These are phyloP conservation scores for Rhizopogon sp. DNA, from an alignment of 768 basidiomycete species.

Conservation along the genomic window DNA sequence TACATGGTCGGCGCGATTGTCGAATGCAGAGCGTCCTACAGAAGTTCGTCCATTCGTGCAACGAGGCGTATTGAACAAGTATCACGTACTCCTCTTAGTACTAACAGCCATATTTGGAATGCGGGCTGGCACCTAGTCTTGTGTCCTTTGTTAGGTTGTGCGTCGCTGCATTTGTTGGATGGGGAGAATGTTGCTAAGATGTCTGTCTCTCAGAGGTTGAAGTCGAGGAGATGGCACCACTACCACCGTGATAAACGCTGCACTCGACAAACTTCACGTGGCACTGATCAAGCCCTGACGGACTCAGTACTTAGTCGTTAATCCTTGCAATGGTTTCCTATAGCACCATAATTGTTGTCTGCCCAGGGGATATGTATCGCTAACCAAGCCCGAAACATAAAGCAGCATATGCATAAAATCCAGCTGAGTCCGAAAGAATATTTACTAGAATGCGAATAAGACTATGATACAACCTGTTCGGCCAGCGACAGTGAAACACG, in stretches of 20 bases:
- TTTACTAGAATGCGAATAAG: background rate
- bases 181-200: no score
- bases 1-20: background rate
- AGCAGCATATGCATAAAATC: background rate
- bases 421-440: background rate
- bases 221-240: no score
- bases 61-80: background rate
- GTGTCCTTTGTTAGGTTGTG: background rate
- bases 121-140: background rate
- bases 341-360: no score
- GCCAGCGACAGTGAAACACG: conserved; percentile 1
- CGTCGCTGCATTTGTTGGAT: no score
- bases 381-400: background rate
- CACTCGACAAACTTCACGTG: no score
- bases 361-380: no score
- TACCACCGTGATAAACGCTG: no score
- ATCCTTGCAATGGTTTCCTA: no score
- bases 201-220: no score
- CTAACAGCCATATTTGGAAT: background rate
- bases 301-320: no score
- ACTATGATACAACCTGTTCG: background rate
- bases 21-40: background rate
- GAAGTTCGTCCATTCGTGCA: background rate
- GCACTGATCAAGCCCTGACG: no score
- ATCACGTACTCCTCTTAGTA: background rate